Conservation (phyloP, 805 yeast genomes). For the Yarrowia bubula region DNA sequence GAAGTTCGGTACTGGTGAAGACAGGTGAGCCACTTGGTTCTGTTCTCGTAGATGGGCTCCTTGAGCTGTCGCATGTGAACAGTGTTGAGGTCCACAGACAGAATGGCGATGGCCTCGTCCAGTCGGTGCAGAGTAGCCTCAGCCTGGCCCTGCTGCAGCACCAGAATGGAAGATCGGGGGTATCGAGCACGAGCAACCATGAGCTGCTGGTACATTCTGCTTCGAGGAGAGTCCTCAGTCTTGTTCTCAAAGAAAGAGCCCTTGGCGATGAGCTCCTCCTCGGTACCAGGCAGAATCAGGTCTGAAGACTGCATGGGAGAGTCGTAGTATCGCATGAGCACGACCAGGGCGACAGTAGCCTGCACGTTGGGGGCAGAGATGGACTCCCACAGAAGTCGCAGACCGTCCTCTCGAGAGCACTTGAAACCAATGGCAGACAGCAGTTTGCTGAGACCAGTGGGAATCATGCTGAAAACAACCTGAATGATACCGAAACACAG, state of each 20-base stretch:
- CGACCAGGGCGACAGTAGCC: slow-evolving; percentile 86
- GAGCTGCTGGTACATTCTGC: slow-evolving; percentile 41
- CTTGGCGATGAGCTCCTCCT: slow-evolving; percentile 32
- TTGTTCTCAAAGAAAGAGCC: neutral
- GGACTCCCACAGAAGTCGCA: slow-evolving; percentile 84
- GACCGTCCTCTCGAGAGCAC: slow-evolving; percentile 84
- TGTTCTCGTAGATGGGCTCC: slow-evolving; percentile 77
- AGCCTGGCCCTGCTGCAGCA: slow-evolving; percentile 83
- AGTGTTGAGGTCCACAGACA: slow-evolving; percentile 48
- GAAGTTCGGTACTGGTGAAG: slow-evolving; percentile 78
- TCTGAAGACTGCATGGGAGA: slow-evolving; percentile 95
- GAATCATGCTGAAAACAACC: slow-evolving; percentile 85
- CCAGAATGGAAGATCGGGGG: slow-evolving; percentile 88
- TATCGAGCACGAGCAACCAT: slow-evolving; percentile 66
- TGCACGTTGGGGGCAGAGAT: slow-evolving; percentile 82
- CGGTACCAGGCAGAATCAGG: slow-evolving; percentile 49
- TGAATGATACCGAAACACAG: slow-evolving; percentile 90
- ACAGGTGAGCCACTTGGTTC: slow-evolving; percentile 72
- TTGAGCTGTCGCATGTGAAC: slow-evolving; percentile 89
- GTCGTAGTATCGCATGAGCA: slow-evolving; percentile 81
- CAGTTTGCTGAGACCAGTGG: slow-evolving; percentile 87
- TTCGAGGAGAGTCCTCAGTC: slow-evolving; percentile 22
- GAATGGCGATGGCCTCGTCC: slow-evolving; percentile 60
- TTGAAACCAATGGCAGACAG: slow-evolving; percentile 86
- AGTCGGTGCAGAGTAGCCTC: slow-evolving; percentile 64